These are phyloP conservation scores for Claviceps sorghi DNA, from an alignment of 2,329 filamentous ascomycete genomes.

Conservation along the genomic window DNA sequence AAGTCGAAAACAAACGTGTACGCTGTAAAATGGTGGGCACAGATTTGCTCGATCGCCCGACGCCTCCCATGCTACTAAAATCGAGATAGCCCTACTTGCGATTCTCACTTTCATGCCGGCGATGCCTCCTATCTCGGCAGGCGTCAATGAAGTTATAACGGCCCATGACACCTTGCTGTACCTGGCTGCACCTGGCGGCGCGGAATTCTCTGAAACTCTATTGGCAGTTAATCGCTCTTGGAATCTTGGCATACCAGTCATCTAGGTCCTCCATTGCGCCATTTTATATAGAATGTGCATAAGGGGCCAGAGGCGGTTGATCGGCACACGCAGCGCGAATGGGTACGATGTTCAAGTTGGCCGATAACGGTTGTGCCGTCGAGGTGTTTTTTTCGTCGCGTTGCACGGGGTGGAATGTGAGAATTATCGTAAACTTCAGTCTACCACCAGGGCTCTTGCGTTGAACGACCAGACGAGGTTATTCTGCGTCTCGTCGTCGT, in stretches of 20 bases:
- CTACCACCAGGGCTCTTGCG: background rate
- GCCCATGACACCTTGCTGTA: background rate
- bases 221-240: constrained; percentile 3
- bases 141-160: background rate
- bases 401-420: background rate
- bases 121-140: constrained; percentile 2
- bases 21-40: background rate
- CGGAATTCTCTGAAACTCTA: constrained; percentile 1
- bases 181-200: background rate
- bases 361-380: background rate
- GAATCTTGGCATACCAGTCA: background rate
- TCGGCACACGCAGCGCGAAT: background rate
- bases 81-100: background rate
- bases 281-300: background rate
- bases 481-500: background rate
- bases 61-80: background rate
- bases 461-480: background rate
- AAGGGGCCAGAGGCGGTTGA: background rate
- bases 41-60: background rate
- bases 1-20: background rate
- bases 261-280: background rate
- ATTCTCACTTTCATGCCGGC: background rate
- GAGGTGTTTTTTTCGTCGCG: background rate
- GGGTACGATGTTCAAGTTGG: background rate
- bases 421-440: background rate